These are phyloP conservation scores for Oenanthe javanica DNA, from an alignment of 140 eudicot genomes.

Conservation along the genomic window DNA sequence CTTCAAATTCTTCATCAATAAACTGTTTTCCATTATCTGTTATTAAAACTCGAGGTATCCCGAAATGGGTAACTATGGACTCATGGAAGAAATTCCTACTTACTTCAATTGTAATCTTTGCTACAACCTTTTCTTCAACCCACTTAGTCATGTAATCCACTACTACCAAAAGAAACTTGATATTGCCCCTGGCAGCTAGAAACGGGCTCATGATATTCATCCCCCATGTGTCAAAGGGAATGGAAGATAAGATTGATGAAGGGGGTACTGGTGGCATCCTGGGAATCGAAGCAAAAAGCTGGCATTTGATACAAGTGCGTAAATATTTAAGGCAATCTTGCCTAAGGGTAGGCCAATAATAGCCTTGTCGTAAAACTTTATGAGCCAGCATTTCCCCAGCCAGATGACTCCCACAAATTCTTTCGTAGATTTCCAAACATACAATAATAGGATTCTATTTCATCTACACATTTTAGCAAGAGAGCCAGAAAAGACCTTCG, in stretches of 20 bases:
- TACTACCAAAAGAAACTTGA: fast-evolving
- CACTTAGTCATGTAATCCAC: not conserved
- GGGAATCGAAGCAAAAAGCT: no score
- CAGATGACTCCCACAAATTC: not conserved
- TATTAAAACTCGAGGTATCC: no score
- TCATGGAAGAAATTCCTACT: not conserved
- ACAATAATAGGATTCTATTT: not conserved
- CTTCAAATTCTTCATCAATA: no score
- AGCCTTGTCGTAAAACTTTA: not conserved
- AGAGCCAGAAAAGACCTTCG: not conserved
- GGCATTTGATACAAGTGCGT: no score
- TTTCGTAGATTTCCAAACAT: not conserved
- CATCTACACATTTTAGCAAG: not conserved
- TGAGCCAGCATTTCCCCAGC: not conserved
- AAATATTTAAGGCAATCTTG: no score
- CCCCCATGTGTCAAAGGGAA: not conserved
- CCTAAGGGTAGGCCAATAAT: no score
- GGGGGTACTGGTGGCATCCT: not conserved
- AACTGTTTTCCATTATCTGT: no score
- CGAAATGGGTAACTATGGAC: no score
- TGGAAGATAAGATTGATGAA: fast-evolving
- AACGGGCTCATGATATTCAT: not conserved
- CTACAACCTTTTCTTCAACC: not conserved
- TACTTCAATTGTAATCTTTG: fast-evolving
- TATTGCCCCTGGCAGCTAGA: not conserved